phyloP scores from a whole-genome alignment of 495 filamentous ascomycete species.

The Aspergillus hancockii region DNA sequence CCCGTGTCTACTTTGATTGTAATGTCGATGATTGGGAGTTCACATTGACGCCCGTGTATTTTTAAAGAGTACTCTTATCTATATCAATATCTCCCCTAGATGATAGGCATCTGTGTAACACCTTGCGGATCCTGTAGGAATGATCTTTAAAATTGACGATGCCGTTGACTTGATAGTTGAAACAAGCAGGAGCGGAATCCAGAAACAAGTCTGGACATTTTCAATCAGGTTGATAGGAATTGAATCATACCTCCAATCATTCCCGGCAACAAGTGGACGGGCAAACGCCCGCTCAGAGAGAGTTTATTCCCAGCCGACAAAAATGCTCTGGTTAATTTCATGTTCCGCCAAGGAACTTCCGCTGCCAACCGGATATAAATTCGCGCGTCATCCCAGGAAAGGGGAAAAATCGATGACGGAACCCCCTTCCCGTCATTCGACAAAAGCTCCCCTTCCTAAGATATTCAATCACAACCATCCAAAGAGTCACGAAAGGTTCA shows the following conservation, averaged over 20 bases:
- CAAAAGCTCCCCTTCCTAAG: neutral
- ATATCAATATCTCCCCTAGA: neutral
- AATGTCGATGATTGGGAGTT: constrained; percentile 6
- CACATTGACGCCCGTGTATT: constrained; percentile 23
- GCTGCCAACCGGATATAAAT: neutral
- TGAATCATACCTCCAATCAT: too few relatives aligned
- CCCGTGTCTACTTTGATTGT: constrained; percentile 3
- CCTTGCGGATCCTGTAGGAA: neutral
- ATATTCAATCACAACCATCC: neutral
- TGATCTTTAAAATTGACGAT: neutral
- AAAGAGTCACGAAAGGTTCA: constrained; percentile 30
- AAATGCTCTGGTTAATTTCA: too few relatives aligned
- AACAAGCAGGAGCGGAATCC: neutral
- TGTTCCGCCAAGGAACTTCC: neutral
- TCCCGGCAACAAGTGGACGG: too few relatives aligned
- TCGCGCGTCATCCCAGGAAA: neutral
- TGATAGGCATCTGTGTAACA: neutral
- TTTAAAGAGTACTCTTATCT: constrained; percentile 11
- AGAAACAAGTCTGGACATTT: neutral
- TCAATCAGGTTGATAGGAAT: neutral
- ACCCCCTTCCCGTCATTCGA: neutral
- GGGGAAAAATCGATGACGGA: neutral
- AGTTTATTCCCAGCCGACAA: too few relatives aligned
- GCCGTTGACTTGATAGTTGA: neutral
- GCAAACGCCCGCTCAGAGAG: too few relatives aligned